Conservation (phyloP, 1,139 yeast genomes). For the Geotrichum klebahnii region DNA sequence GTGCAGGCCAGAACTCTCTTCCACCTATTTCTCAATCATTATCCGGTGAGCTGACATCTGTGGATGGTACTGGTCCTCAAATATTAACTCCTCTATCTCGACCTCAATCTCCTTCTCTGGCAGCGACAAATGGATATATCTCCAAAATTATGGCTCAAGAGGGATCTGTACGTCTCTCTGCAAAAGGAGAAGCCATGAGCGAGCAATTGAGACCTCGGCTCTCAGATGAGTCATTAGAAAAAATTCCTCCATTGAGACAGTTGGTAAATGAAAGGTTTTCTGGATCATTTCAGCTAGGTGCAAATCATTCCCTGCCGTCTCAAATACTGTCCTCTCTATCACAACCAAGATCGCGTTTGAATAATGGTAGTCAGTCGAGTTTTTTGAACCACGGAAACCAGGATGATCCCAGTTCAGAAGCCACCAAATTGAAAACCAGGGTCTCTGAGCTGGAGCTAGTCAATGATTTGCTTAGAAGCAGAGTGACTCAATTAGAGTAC, state of each 20-base stretch:
- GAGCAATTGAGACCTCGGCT: conserved; percentile 38
- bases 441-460: conserved; percentile 70
- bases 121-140: background rate
- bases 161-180: conserved; percentile 10
- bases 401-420: conserved; percentile 3
- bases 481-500: conserved; percentile 76
- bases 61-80: conserved; percentile 22
- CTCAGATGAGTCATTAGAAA: conserved; percentile 34
- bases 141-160: conserved; percentile 1
- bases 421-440: conserved; percentile 9
- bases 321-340: conserved; percentile 4
- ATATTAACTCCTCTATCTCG: conserved; percentile 34
- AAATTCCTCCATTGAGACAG: conserved; percentile 35
- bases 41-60: background rate
- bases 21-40: conserved; percentile 16
- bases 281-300: conserved; percentile 7
- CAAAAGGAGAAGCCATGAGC: conserved; percentile 31
- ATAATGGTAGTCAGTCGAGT: background rate
- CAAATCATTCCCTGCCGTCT: background rate
- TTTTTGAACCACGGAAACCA: background rate
- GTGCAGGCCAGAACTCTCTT: conserved; percentile 11
- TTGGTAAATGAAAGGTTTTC: background rate
- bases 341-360: background rate
- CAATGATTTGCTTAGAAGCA: conserved; percentile 74
- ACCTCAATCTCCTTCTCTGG: conserved; percentile 18